These are phyloP conservation scores for Coniochaeta pulveracea DNA, from an alignment of 2,329 filamentous ascomycete genomes.

Conservation along the genomic window DNA sequence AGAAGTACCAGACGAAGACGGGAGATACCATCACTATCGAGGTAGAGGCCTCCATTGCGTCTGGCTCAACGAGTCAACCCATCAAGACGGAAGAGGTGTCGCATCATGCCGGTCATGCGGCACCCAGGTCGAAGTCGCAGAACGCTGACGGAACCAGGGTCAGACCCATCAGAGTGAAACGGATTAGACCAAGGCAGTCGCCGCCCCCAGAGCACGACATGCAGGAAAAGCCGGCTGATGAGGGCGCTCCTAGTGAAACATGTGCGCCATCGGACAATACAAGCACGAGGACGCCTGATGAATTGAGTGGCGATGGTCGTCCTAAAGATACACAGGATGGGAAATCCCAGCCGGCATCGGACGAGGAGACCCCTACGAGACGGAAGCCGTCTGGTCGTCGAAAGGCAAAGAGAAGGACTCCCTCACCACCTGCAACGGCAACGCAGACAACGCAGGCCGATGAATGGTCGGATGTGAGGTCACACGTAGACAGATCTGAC, in stretches of 20 bases:
- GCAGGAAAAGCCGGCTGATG: constrained; percentile 11
- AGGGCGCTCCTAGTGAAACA: constrained; percentile 15
- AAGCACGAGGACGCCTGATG: constrained; percentile 16
- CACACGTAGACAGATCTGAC: constrained; percentile 10
- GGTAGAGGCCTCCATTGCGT: constrained; percentile 13
- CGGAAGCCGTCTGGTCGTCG: constrained; percentile 12
- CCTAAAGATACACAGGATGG: constrained; percentile 17
- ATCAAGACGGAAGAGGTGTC: constrained; percentile 4
- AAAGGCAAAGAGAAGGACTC: constrained; percentile 9
- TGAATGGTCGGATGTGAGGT: constrained; percentile 13
- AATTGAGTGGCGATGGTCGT: constrained; percentile 15
- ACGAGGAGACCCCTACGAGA: constrained; percentile 25
- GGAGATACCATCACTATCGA: constrained; percentile 24
- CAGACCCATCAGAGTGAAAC: constrained; percentile 10
- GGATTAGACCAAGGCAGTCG: no score
- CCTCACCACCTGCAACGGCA: constrained; percentile 16
- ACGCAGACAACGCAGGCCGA: constrained; percentile 18
- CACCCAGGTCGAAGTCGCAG: constrained; percentile 11
- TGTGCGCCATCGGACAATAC: no score
- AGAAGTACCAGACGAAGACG: constrained; percentile 14
- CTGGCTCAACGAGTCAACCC: constrained; percentile 4
- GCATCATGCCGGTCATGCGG: constrained; percentile 29
- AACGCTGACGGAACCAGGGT: constrained; percentile 9
- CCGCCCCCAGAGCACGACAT: constrained; percentile 17
- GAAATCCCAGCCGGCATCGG: constrained; percentile 23